Conservation (phyloP, 176 grass and related monocot species). For the Avena insularis region DNA sequence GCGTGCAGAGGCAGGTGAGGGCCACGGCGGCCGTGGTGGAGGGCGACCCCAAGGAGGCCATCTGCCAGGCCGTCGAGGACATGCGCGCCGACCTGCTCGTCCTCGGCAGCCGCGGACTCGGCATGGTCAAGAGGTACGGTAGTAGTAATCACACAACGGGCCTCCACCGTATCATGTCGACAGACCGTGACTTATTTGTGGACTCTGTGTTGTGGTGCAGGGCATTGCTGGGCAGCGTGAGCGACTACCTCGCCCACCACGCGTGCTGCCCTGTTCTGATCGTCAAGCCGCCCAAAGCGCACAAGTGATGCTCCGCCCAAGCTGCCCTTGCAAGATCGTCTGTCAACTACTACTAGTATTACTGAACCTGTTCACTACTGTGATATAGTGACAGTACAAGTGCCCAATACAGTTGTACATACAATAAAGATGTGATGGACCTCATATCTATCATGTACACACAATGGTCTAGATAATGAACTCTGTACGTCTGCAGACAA, state of each 20-base stretch:
- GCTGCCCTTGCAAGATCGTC: not conserved
- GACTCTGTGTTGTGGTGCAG: not conserved
- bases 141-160: not conserved
- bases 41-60: constrained; percentile 82
- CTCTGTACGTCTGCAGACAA: too few relatives aligned
- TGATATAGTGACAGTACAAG: too few relatives aligned
- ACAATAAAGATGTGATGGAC: too few relatives aligned
- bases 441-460: too few relatives aligned
- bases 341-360: not conserved
- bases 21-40: constrained; percentile 60
- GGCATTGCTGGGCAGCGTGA: constrained; percentile 83
- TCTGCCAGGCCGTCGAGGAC: constrained; percentile 65
- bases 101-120: constrained; percentile 73
- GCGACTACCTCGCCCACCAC: constrained; percentile 78
- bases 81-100: constrained; percentile 69
- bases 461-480: too few relatives aligned
- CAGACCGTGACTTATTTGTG: too few relatives aligned
- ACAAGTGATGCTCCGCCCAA: constrained; percentile 19
- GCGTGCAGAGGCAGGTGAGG: constrained; percentile 52
- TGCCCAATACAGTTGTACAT: too few relatives aligned
- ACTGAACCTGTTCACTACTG: too few relatives aligned
- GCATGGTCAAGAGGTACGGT: constrained; percentile 70
- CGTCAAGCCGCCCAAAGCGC: constrained; percentile 54
- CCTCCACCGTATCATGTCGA: too few relatives aligned
- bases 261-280: constrained; percentile 70